Percentiles rank a stretch among this genome's conserved stretches.
phyloP scores from a whole-genome alignment of 1,284 basidiomycete genomes.

The Ustilago nuda region DNA sequence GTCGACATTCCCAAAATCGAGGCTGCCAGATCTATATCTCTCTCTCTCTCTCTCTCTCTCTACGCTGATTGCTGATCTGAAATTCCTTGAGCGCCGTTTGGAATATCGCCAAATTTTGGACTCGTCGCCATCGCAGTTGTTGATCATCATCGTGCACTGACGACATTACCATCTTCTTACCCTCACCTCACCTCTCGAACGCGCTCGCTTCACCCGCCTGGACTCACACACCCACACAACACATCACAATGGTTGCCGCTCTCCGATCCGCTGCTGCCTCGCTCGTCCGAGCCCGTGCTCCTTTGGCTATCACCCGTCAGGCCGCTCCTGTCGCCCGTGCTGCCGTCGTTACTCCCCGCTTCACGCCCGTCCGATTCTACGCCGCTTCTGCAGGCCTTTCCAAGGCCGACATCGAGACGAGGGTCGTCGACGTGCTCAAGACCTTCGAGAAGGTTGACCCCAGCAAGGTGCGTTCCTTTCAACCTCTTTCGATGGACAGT shows the following conservation, averaged over 20 bases:
- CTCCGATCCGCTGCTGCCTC: conserved; percentile 49
- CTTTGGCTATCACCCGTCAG: conserved; percentile 37
- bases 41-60: background rate
- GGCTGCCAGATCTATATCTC: background rate
- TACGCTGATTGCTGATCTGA: conserved; percentile 9
- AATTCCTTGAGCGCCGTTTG: conserved; percentile 7
- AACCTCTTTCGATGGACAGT: background rate
- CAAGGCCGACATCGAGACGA: conserved; percentile 80
- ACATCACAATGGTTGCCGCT: conserved; percentile 52
- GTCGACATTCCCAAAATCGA: conserved; percentile 8
- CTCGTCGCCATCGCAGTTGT: conserved; percentile 36
- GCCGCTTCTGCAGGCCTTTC: conserved; percentile 81
- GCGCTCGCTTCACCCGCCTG: background rate
- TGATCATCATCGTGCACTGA: conserved; percentile 3
- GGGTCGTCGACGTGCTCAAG: conserved; percentile 89
- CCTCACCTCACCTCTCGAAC: conserved; percentile 4
- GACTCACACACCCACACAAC: conserved; percentile 8
- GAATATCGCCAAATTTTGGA: conserved; percentile 40
- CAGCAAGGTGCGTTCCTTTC: conserved; percentile 73
- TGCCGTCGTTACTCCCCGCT: conserved; percentile 45
- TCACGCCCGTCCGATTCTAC: conserved; percentile 72
- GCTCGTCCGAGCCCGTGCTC: conserved; percentile 50
- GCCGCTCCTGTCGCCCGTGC: conserved; percentile 48
- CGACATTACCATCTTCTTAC: conserved; percentile 2
- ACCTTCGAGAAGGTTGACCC: conserved; percentile 94